Conservation (phyloP, 2,329 filamentous ascomycete species). For the Neodidymelliopsis sp. region DNA sequence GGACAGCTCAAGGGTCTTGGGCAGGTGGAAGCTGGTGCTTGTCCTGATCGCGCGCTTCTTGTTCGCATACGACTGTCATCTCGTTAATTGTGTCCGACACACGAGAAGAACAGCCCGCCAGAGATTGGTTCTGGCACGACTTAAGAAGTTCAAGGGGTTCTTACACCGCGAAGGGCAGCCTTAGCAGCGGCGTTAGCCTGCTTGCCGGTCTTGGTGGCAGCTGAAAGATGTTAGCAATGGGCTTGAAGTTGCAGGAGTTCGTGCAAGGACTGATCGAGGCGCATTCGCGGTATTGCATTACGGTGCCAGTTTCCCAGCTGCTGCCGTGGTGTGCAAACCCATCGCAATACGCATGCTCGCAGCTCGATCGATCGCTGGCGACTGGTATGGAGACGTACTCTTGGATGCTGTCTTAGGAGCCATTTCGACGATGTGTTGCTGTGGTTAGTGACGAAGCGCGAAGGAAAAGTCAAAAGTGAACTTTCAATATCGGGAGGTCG, state of each 20-base stretch:
- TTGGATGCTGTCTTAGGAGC: conserved; percentile 49
- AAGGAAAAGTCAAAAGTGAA: conserved; percentile 30
- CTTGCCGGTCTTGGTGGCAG: conserved; percentile 68
- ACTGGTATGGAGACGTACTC: conserved; percentile 39
- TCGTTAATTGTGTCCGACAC: conserved; percentile 49
- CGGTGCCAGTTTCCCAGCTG: conserved; percentile 11
- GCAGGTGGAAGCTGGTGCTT: conserved; percentile 95
- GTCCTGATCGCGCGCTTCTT: conserved; percentile 92
- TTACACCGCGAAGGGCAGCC: conserved; percentile 94
- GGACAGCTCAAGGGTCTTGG: conserved; percentile 93
- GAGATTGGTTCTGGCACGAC: conserved; percentile 60
- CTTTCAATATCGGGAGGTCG: conserved; percentile 24
- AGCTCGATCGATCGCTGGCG: conserved; percentile 21
- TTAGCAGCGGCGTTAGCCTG: conserved; percentile 95
- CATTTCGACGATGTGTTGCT: conserved; percentile 51
- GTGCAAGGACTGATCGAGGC: conserved; percentile 26
- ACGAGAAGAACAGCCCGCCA: conserved; percentile 59
- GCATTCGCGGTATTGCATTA: conserved; percentile 31
- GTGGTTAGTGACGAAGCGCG: conserved; percentile 40
- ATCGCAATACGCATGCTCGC: conserved; percentile 15
- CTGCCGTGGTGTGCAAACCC: conserved; percentile 15
- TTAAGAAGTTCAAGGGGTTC: conserved; percentile 55
- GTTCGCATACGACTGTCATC: conserved; percentile 71
- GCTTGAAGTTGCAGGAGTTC: conserved; percentile 4
- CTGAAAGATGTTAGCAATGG: conserved; percentile 46